phyloP scores from a whole-genome alignment of 2,329 filamentous ascomycete genomes.

The Bipolaris sorokiniana region DNA sequence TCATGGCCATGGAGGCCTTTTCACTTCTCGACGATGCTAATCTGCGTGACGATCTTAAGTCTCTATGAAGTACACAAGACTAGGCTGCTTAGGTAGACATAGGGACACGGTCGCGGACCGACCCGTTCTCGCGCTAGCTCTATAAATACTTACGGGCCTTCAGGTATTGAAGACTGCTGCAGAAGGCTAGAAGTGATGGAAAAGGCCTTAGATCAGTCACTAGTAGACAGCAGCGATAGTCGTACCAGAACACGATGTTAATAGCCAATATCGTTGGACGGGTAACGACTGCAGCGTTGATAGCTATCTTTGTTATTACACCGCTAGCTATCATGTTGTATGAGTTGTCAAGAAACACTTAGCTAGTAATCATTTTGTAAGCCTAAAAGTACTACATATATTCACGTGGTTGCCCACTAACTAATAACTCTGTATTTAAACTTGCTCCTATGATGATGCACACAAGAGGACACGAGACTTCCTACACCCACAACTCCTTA shows the following conservation, averaged over 20 bases:
- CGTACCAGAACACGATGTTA: conserved; percentile 32
- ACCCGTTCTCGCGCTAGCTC: conserved; percentile 26
- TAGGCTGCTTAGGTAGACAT: conserved; percentile 44
- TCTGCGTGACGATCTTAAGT: conserved; percentile 34
- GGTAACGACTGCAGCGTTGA: conserved; percentile 24
- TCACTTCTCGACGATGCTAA: conserved; percentile 29
- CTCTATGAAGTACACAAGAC: conserved; percentile 45
- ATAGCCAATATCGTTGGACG: conserved; percentile 28
- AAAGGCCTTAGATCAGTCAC: conserved; percentile 11
- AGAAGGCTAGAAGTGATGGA: conserved; percentile 13
- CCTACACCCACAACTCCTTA: too few species aligned
- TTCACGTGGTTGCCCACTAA: too few species aligned
- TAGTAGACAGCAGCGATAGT: conserved; percentile 11
- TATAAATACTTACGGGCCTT: conserved; percentile 21
- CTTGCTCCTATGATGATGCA: too few species aligned
- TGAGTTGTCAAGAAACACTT: conserved; percentile 16
- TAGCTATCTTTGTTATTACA: conserved; percentile 26
- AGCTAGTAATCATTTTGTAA: conserved; percentile 20
- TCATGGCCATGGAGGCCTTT: conserved; percentile 37
- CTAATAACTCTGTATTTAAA: too few species aligned
- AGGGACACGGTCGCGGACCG: conserved; percentile 26
- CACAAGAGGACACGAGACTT: too few species aligned
- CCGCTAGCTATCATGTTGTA: conserved; percentile 28
- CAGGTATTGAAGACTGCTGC: conserved; percentile 20
- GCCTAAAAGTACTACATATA: too few species aligned